Evolutionary conservation across 257 asterid species (phyloP).

Genomic region (Plantago elongata): DNA sequence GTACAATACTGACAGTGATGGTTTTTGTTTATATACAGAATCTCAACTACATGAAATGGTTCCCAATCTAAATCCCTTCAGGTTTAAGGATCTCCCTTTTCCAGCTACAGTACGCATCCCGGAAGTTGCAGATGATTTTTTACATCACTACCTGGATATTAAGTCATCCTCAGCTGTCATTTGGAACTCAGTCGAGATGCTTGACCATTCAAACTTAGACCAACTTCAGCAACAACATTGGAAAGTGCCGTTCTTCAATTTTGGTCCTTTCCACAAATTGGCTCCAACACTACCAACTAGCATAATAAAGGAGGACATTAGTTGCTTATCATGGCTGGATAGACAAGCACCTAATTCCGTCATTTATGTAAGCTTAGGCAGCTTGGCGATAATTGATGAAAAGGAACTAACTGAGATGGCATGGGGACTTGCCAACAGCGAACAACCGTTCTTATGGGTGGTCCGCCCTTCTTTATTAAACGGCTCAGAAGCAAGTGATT

Average conservation of each 20-base stretch:
- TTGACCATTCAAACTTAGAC: constrained; percentile 23
- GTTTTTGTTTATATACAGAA: constrained; percentile 21
- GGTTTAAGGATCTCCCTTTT: constrained; percentile 34
- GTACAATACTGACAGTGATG: too few relatives aligned
- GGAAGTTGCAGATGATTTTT: constrained; percentile 19
- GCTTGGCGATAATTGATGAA: constrained; percentile 25
- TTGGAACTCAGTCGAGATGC: constrained; percentile 33
- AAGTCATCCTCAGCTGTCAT: constrained; percentile 37
- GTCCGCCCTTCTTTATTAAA: constrained; percentile 27
- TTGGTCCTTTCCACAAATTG: constrained; percentile 60
- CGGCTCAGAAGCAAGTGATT: constrained; percentile 19
- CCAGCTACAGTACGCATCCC: constrained; percentile 6
- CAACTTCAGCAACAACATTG: constrained; percentile 20
- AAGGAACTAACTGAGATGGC: constrained; percentile 27
- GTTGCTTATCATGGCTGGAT: constrained; percentile 40
- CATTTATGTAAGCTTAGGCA: constrained; percentile 38
- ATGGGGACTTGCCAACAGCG: constrained; percentile 36
- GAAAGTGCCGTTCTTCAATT: constrained; percentile 39
- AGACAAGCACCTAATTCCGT: constrained; percentile 31
- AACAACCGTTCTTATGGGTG: constrained; percentile 40
- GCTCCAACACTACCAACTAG: constrained; percentile 22
- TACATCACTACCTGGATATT: constrained; percentile 12
- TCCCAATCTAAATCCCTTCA: constrained; percentile 31
- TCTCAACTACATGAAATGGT: constrained; percentile 21
- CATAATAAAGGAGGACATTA: constrained; percentile 23